A percentile compares a stretch with the other conserved stretches of the same genome.
These are phyloP conservation scores for Aspergillus sp. DNA, from an alignment of 2,329 filamentous ascomycete genomes.

Conservation along the genomic window DNA sequence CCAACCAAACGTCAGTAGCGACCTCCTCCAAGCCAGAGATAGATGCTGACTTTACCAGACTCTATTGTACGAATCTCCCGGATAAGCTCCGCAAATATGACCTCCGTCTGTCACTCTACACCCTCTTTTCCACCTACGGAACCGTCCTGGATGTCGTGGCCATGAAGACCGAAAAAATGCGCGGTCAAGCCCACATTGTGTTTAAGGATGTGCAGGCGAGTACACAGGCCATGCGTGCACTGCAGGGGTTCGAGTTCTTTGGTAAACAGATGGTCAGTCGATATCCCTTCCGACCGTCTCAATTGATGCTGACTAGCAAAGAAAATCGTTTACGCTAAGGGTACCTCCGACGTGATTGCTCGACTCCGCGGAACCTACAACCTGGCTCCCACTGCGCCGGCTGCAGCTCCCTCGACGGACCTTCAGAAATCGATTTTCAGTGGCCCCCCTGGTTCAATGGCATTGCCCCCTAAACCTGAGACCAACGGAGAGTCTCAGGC, in stretches of 20 bases:
- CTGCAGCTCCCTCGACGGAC: constrained; percentile 64
- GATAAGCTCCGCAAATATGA: constrained; percentile 89
- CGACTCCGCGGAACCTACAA: constrained; percentile 91
- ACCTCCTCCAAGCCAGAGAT: background rate
- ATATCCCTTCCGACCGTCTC: constrained; percentile 1
- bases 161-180: constrained; percentile 86
- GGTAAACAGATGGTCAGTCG: constrained; percentile 75
- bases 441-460: constrained; percentile 48
- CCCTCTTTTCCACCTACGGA: constrained; percentile 91
- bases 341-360: constrained; percentile 80
- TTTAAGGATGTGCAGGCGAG: constrained; percentile 88
- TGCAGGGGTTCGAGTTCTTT: constrained; percentile 83
- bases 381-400: constrained; percentile 50
- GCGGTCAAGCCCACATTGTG: constrained; percentile 90
- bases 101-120: constrained; percentile 81
- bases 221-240: constrained; percentile 85
- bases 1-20: constrained; percentile 70
- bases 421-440: constrained; percentile 79
- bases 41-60: constrained; percentile 49
- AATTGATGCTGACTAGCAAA: constrained; percentile 36
- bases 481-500: constrained; percentile 44
- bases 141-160: constrained; percentile 88
- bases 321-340: constrained; percentile 89
- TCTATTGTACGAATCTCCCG: constrained; percentile 87
- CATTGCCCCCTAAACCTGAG: constrained; percentile 50